These are phyloP conservation scores for Pseudogymnoascus sp. DNA, from an alignment of 2,329 filamentous ascomycete genomes.

Conservation along the genomic window DNA sequence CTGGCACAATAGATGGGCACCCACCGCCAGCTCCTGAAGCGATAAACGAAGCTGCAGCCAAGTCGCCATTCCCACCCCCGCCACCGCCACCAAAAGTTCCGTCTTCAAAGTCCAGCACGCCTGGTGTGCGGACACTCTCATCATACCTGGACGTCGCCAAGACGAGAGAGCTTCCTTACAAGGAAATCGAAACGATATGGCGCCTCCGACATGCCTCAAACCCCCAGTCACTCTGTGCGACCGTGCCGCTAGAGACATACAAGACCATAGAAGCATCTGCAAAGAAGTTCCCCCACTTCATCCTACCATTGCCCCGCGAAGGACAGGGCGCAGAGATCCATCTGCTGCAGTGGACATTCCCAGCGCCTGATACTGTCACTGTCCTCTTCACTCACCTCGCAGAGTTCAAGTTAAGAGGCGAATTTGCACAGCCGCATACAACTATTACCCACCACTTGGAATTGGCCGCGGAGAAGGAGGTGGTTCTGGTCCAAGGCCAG, in stretches of 20 bases:
- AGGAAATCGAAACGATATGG: conserved; percentile 86
- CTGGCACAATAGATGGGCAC: conserved; percentile 31
- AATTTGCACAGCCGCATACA: conserved; percentile 87
- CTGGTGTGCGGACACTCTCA: conserved; percentile 48
- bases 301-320: conserved; percentile 72
- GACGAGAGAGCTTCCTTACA: conserved; percentile 60
- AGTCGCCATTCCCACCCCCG: conserved; percentile 25
- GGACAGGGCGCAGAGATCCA: conserved; percentile 79
- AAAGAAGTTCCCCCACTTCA: conserved; percentile 73
- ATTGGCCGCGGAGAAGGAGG: conserved; percentile 61
- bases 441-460: conserved; percentile 90
- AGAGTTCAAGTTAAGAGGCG: conserved; percentile 84
- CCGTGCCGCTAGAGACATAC: conserved; percentile 70
- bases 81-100: conserved; percentile 32
- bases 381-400: conserved; percentile 92
- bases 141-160: conserved; percentile 77
- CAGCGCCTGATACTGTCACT: conserved; percentile 59
- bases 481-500: conserved; percentile 80
- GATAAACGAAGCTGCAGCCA: conserved; percentile 27
- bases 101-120: conserved; percentile 27
- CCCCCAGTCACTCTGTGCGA: conserved; percentile 72
- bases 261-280: conserved; percentile 63
- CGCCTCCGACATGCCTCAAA: conserved; percentile 74
- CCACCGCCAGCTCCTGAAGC: conserved; percentile 29
- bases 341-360: conserved; percentile 94